phyloP scores from a whole-genome alignment of 306 rosid genomes.

The Rosa chinensis region DNA sequence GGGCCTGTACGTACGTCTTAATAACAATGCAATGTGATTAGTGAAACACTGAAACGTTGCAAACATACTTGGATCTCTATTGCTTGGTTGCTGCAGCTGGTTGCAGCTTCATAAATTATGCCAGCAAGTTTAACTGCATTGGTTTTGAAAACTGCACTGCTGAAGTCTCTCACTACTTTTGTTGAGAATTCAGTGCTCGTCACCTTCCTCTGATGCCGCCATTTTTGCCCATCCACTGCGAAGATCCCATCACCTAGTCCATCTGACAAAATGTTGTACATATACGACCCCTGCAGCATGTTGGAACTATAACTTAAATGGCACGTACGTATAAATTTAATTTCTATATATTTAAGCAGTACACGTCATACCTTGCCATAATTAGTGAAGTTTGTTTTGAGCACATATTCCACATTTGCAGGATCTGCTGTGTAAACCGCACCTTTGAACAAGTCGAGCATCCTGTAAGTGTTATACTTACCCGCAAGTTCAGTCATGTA shows the following conservation, averaged over 20 bases:
- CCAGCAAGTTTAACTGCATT: constrained; percentile 23
- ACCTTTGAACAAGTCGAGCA: constrained; percentile 14
- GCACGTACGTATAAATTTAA: neutral
- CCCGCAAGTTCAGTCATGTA: constrained; percentile 26
- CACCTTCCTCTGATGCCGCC: constrained; percentile 23
- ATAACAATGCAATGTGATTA: neutral
- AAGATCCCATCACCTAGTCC: constrained; percentile 19
- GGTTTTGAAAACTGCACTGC: constrained; percentile 14
- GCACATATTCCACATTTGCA: constrained; percentile 30
- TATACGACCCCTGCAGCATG: constrained; percentile 9
- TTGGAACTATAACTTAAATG: neutral
- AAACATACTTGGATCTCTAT: constrained; percentile 25
- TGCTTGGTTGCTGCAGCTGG: neutral
- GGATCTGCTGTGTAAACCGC: constrained; percentile 32
- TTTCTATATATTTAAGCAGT: neutral
- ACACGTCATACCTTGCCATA: neutral
- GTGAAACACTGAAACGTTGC: neutral
- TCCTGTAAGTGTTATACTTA: constrained; percentile 13
- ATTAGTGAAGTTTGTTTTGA: constrained; percentile 20
- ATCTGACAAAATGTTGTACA: neutral
- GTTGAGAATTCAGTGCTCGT: constrained; percentile 16
- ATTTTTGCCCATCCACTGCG: constrained; percentile 13
- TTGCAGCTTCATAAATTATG: constrained; percentile 4
- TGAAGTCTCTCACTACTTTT: constrained; percentile 12
- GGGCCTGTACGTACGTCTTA: no score